Evolutionary conservation across 768 basidiomycete genomes (phyloP).

Genomic region (Cystobasidium tubakii): DNA sequence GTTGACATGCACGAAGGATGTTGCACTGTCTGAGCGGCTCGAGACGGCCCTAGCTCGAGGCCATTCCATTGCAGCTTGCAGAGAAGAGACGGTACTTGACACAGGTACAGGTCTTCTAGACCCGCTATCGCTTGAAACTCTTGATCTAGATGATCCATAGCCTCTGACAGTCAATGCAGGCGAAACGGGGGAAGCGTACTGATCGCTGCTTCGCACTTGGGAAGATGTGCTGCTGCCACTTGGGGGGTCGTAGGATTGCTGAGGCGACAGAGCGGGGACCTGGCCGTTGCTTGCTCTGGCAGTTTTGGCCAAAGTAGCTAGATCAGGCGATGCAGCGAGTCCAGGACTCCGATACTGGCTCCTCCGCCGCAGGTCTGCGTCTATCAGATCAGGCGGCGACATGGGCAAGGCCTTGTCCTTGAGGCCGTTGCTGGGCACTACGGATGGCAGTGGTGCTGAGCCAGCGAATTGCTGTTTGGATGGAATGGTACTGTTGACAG

Average conservation of each 20-base stretch:
- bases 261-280: not conserved
- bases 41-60: conserved; percentile 19
- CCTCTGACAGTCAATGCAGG: not conserved
- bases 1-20: conserved; percentile 8
- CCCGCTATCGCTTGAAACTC: conserved; percentile 1
- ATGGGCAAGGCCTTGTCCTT: conserved; percentile 10
- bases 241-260: not conserved
- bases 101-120: not conserved
- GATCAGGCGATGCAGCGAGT: conserved; percentile 9
- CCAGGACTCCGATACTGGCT: conserved; percentile 11
- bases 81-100: not conserved
- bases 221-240: not conserved
- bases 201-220: not conserved
- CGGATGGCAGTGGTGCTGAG: not conserved
- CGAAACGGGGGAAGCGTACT: not conserved
- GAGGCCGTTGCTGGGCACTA: not conserved
- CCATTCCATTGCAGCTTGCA: not conserved
- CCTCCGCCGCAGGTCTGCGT: not conserved
- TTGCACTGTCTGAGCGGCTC: not conserved
- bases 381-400: conserved; percentile 8
- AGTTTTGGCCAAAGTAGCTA: conserved; percentile 1
- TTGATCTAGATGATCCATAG: not conserved
- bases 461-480: not conserved
- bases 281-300: not conserved
- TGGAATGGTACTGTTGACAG: not conserved